Base-by-base conservation (phyloP, 331 rosid species). In the Telfairia occidentalis region DNA sequence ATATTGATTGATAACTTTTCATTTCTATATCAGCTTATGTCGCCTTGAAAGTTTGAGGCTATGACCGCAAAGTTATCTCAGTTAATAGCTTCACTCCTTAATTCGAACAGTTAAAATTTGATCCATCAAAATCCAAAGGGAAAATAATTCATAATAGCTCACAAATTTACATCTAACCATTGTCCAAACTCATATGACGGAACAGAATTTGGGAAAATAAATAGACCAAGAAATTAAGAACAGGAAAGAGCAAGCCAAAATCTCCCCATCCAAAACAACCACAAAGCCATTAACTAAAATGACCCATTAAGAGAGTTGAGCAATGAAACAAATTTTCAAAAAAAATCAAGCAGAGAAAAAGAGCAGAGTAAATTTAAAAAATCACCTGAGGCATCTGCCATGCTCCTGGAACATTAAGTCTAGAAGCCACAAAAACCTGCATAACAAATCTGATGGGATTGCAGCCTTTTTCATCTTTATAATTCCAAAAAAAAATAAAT, bases 331-430 rank as follows among this genome's bases (percentile, higher is more conserved):
- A 67, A 26, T 5, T 67, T 42, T 8, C 71, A 64, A 64, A 34
- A 4, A 64, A 64, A 34, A 4, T 58, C 19, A 28, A 28, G 38
- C 38, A 32, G 70, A 61, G 43, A n/a, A n/a, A 60, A 30, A 58
- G 28, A 63, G n/a, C 16, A 40, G 30, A 42, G 30, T 5, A 49
- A 19, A 21, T 60, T 60, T 26, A 2, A 19, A 35, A 32, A 50
- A 72, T 80, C 83, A 94, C 98, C 98, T 91, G 98, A 85, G 98
- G 98, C 98, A 94, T 94, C 89, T 94, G 98, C 98, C 98, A 94
- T 83, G 97, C 98, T 86, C 98, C 98, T 5, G 98, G 98, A 83
- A 94, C 97, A 84, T 94, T 94, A 86, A 94, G 83, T 76, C 90
- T 90, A 46, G 98, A 94, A 43, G 92, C 98, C 70, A 94, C 98